A percentile compares a stretch with the other conserved stretches of the same genome.
Conservation (phyloP, 2,329 filamentous ascomycete genomes). For the Colletotrichum truncatum region DNA sequence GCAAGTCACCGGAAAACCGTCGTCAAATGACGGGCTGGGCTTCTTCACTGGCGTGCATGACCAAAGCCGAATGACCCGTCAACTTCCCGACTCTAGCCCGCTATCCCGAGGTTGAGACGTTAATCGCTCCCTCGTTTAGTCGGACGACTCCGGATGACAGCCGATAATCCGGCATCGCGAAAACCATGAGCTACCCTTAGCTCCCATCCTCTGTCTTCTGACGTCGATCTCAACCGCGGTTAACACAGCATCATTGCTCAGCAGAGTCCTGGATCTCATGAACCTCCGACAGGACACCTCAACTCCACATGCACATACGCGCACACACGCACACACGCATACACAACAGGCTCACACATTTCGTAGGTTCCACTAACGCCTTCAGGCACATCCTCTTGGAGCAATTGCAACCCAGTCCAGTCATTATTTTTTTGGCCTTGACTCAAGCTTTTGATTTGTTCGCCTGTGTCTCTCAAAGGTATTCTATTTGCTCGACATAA, state of each 20-base stretch:
- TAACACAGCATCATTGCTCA: neutral
- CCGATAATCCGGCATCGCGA: neutral
- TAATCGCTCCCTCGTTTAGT: neutral
- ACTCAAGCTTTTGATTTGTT: constrained; percentile 31
- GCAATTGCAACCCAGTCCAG: constrained; percentile 10
- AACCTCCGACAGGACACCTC: neutral
- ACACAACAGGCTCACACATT: neutral
- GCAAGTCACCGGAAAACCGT: neutral
- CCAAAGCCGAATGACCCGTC: constrained; percentile 8
- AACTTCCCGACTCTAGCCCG: constrained; percentile 7
- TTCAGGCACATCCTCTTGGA: neutral
- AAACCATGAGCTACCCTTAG: neutral
- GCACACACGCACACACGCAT: too few relatives aligned
- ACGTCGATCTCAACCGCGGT: neutral
- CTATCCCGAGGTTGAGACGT: constrained; percentile 17
- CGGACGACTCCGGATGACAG: constrained; percentile 18
- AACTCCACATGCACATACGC: neutral
- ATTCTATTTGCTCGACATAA: constrained; percentile 32
- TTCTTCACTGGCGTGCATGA: neutral
- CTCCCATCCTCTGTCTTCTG: neutral
- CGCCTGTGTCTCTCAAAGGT: constrained; percentile 28
- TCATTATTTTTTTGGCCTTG: constrained; percentile 29
- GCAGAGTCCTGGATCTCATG: neutral
- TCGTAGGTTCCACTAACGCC: neutral
- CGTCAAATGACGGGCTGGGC: neutral